Percentiles rank a stretch among this genome's conserved stretches.
These are phyloP conservation scores for Lepidium africanum DNA, from an alignment of 345 rosid species.

Conservation along the genomic window DNA sequence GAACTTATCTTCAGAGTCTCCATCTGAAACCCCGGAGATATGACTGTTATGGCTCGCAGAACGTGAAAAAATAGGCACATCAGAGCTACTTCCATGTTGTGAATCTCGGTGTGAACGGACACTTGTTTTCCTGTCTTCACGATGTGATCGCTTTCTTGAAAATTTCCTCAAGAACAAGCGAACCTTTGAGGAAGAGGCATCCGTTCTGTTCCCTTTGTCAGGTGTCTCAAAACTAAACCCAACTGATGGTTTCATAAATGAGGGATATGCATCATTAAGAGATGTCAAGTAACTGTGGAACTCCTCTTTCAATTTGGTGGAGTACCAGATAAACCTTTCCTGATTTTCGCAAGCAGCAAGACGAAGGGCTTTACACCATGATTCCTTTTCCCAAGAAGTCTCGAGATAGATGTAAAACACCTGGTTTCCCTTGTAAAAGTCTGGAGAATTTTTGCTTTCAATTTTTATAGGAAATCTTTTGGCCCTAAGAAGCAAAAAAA, in stretches of 20 bases:
- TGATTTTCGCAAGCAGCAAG: constrained; percentile 66
- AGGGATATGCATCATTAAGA: constrained; percentile 54
- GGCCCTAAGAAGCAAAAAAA: constrained; percentile 45
- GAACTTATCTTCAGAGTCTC: constrained; percentile 55
- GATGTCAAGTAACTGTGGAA: constrained; percentile 56
- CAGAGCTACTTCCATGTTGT: constrained; percentile 26
- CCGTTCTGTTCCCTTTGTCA: constrained; percentile 44
- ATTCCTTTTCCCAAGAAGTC: constrained; percentile 97
- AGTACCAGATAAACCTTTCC: constrained; percentile 48
- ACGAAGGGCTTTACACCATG: constrained; percentile 96
- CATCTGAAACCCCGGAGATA: constrained; percentile 43
- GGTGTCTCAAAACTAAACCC: constrained; percentile 42
- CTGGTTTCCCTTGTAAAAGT: constrained; percentile 52
- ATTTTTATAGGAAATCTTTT: constrained; percentile 78
- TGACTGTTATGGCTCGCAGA: constrained; percentile 46
- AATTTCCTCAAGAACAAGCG: constrained; percentile 55
- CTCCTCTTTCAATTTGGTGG: constrained; percentile 47
- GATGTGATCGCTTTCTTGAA: constrained; percentile 37
- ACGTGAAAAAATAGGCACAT: constrained; percentile 25
- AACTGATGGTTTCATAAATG: constrained; percentile 58
- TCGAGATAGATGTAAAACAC: constrained; percentile 68
- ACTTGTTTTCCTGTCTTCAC: constrained; percentile 47
- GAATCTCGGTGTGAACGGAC: constrained; percentile 37
- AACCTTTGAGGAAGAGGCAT: constrained; percentile 70
- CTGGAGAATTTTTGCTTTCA: constrained; percentile 60